phyloP scores from a whole-genome alignment of 148 eudicot genomes.

The Bassia scoparia region DNA sequence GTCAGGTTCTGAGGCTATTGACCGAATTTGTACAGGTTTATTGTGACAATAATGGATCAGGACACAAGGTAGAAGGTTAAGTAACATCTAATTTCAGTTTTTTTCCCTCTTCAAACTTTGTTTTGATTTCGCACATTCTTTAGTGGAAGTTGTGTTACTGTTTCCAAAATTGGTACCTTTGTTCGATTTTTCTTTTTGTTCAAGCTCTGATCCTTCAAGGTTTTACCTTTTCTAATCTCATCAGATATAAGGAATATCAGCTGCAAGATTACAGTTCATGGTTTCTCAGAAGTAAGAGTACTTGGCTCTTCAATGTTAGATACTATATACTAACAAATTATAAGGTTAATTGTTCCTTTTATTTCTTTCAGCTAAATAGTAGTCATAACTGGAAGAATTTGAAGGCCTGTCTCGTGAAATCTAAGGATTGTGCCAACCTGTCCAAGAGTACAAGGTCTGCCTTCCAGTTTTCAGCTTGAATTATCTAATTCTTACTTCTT shows the following conservation, averaged over 20 bases:
- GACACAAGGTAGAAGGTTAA: conserved; percentile 74
- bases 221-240: conserved; percentile 15
- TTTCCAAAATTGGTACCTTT: not conserved
- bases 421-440: conserved; percentile 62
- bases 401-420: conserved; percentile 79
- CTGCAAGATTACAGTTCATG: conserved; percentile 78
- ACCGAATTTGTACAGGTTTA: conserved; percentile 49
- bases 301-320: not conserved
- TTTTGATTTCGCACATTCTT: not conserved
- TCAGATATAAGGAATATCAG: conserved; percentile 82
- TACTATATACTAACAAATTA: not conserved
- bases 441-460: conserved; percentile 69
- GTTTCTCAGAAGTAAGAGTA: conserved; percentile 65
- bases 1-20: not conserved
- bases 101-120: not conserved
- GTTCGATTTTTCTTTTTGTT: not conserved
- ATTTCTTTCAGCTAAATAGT: conserved; percentile 60
- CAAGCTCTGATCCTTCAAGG: not conserved
- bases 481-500: not conserved
- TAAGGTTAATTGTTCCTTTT: not conserved
- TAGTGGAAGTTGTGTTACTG: not conserved
- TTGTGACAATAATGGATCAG: conserved; percentile 85
- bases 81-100: conserved; percentile 31
- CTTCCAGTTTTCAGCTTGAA: not conserved
- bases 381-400: conserved; percentile 72